These are phyloP conservation scores for Apiotrichum sp. DNA, from an alignment of 1,284 basidiomycete genomes.

Conservation along the genomic window DNA sequence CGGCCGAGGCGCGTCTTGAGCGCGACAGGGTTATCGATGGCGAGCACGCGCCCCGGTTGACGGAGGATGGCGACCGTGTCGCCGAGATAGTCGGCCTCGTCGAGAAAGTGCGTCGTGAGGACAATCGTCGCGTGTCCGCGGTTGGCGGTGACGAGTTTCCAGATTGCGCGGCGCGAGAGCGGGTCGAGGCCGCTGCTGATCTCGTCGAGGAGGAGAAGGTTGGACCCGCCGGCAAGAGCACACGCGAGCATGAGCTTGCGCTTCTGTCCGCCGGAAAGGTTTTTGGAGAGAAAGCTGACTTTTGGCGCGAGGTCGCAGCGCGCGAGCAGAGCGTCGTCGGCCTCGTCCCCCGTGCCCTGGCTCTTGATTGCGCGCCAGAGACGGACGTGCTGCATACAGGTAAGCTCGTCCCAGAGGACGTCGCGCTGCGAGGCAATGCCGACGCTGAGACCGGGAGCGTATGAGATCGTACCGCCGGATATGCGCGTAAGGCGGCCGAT, in stretches of 20 bases:
- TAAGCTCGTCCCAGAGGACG: conserved; percentile 69
- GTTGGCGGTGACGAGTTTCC: conserved; percentile 64
- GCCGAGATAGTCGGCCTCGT: conserved; percentile 71
- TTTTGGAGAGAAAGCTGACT: conserved; percentile 59
- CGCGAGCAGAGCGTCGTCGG: conserved; percentile 55
- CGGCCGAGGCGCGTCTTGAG: conserved; percentile 60
- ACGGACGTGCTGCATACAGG: conserved; percentile 63
- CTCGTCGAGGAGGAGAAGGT: conserved; percentile 64
- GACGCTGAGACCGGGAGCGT: conserved; percentile 50
- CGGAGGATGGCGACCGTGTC: conserved; percentile 69
- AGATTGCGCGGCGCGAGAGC: conserved; percentile 65
- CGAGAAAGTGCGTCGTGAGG: conserved; percentile 67
- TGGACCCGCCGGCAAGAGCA: conserved; percentile 59
- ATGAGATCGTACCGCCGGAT: conserved; percentile 59
- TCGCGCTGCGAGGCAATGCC: conserved; percentile 79
- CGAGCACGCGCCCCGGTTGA: conserved; percentile 66
- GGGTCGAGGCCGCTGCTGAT: conserved; percentile 77
- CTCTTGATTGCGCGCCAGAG: conserved; percentile 67
- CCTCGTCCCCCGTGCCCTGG: conserved; percentile 20
- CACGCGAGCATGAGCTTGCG: conserved; percentile 71
- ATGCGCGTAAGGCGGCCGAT: conserved; percentile 59
- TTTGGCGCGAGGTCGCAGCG: conserved; percentile 68
- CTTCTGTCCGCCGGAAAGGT: conserved; percentile 72
- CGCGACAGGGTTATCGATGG: conserved; percentile 63
- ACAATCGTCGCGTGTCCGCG: conserved; percentile 61